Conservation (phyloP, 2,329 filamentous ascomycete genomes). For the Arthroderma sp. region DNA sequence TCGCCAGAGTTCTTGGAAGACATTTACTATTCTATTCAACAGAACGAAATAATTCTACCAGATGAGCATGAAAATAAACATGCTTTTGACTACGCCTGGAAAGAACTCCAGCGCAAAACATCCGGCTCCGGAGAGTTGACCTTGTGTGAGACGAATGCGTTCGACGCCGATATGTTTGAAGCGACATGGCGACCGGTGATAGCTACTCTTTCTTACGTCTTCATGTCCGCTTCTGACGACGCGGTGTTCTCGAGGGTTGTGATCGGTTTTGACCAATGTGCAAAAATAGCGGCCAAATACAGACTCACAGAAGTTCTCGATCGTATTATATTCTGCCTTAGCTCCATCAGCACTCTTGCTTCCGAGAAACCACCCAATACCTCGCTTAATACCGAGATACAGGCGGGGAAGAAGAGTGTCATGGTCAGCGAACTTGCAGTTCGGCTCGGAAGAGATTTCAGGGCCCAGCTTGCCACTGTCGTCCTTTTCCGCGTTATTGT, state of each 20-base stretch:
- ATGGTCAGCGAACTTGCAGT: conserved; percentile 99
- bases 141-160: conserved; percentile 81
- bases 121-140: conserved; percentile 60
- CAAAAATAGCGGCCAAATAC: conserved; percentile 78
- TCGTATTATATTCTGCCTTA: conserved; percentile 79
- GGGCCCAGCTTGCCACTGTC: conserved; percentile 83
- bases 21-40: conserved; percentile 84
- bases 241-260: conserved; percentile 88
- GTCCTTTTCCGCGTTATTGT: conserved; percentile 89
- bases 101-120: conserved; percentile 78
- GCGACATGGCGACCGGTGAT: conserved; percentile 92
- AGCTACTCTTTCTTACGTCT: conserved; percentile 90
- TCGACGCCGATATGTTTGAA: conserved; percentile 94
- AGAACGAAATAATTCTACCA: conserved; percentile 87
- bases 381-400: conserved; percentile 84
- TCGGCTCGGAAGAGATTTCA: conserved; percentile 84
- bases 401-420: conserved; percentile 78
- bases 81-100: conserved; percentile 96
- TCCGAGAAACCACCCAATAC: conserved; percentile 67
- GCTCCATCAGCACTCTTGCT: conserved; percentile 78
- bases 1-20: conserved; percentile 66
- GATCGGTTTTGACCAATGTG: conserved; percentile 90
- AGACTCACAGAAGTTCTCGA: conserved; percentile 75
- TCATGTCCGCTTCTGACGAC: conserved; percentile 97
- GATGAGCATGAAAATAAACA: conserved; percentile 96